Evolutionary conservation across 805 yeast genomes (phyloP), one percentile per base, ranked within the genome.

Genomic region (Yarrowia divulgata): DNA sequence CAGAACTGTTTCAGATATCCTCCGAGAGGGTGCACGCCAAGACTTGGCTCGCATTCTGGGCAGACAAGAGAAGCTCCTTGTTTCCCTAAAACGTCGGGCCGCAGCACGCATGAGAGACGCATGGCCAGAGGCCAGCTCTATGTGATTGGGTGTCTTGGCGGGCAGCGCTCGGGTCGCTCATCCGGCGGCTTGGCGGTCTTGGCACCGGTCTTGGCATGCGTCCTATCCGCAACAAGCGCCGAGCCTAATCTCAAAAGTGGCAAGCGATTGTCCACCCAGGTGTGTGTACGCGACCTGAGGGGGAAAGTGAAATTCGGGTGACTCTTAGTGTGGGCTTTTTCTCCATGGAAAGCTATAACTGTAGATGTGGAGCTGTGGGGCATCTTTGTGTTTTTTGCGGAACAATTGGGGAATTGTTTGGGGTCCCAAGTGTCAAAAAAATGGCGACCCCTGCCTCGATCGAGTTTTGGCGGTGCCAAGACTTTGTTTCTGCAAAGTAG

Each of bases 151-250:
- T 52, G 13, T 52, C 58, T 52, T 52, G 58, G 58, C 58, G 58
- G 58, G 46, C 62, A 55, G 62, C 62, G 46, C 35, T 55, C 58
- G 58, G 58, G 58, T 52, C 58, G 58, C 13, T 18, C 58, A 12
- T 52, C 58, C 58, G 58, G 43, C 42, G 7, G 58, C 58, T 52
- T 18, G 58, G 42, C 40, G 62, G 62, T 37, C 62, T 55, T 55
- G 62, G 62, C 62, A 55, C 46, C 35, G 46, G 62, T 55, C 62
- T 55, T 55, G 62, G 62, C 62, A 55, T 39, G 62, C 62, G 46
- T 55, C 62, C 46, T 55, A 55, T 55, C 45, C 46, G 62, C 62
- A 29, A 19, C 46, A 55, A 39, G 46, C 46, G 18, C 32, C 10
- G 62, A 55, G 62, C 35, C 23, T 39, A 55, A 14, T 13, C 7